Evolutionary conservation across 495 filamentous ascomycete species (phyloP), one percentile per base, ranked within the genome.

Genomic region (Aspergillus taichungensis): DNA sequence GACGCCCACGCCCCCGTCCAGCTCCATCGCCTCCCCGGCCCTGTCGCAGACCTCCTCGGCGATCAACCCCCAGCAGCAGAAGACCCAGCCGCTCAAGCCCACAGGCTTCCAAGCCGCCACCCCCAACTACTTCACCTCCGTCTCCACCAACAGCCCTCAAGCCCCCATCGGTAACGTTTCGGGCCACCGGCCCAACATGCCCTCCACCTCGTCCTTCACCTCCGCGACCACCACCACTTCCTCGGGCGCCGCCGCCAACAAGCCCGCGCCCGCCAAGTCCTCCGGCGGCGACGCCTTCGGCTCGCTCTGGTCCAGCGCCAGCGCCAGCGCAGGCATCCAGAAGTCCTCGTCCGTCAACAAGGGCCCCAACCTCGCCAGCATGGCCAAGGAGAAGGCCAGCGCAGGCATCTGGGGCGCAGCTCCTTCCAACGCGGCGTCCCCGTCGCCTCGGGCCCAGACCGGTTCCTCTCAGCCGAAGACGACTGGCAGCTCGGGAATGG

Each of bases 71-170:
- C n/a, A n/a, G n/a, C n/a, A 69, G 31, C 52, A 63, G 18, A 46
- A 70, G 13, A 51, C 62, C 28, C 45, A 56, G 11, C n/a, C 13
- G 37, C 40, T 57, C 54, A 80, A 57, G 63, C 80, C 80, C n/a
- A 66, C 74, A 1, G 78, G 77, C 14, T 96, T 78, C 71, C 87
- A 92, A 63, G 80, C 83, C 8, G 60, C 82, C 5, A 76, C 79
- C 27, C 92, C 92, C 28, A 98, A 98, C 66, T 98, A 98, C 72
- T 98, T 88, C 67, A 90, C 87, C 32, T 91, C 90, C 8, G 78
- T 95, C 29, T 73, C 76, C 29, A 42, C 53, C 31, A 54, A 37
- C 10, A 42, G 52, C 13, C 40, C 52, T 31, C 55, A 67, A 39
- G 53, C 64, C 12, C 45, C 58, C 12, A 36, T 57, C 40, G 42